These are phyloP conservation scores for Cordyceps militaris DNA, from an alignment of 2,329 filamentous ascomycete species.

Conservation along the genomic window DNA sequence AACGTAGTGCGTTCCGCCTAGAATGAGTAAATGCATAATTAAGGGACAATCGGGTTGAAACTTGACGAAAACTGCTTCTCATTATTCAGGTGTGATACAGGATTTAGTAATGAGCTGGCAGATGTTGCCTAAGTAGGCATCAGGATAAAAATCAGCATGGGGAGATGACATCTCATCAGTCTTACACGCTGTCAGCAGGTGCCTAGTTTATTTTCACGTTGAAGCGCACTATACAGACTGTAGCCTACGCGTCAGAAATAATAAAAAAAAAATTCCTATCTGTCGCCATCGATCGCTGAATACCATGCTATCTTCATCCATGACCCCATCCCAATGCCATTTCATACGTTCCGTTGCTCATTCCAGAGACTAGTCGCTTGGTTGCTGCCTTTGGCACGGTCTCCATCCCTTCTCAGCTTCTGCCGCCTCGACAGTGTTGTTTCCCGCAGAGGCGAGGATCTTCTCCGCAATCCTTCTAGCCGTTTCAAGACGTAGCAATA, in stretches of 20 bases:
- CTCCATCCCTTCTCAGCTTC: constrained; percentile 24
- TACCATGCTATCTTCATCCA: background rate
- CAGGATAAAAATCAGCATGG: background rate
- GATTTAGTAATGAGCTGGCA: background rate
- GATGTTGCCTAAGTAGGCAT: constrained; percentile 3
- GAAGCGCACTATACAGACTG: no score
- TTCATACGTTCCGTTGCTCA: background rate
- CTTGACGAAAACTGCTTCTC: background rate
- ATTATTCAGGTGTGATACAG: background rate
- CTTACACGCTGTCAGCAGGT: background rate
- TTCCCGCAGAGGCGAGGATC: no score
- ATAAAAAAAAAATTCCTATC: no score
- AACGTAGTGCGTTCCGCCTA: constrained; percentile 17
- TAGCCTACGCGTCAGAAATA: no score
- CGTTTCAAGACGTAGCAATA: no score
- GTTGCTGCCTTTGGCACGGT: constrained; percentile 22
- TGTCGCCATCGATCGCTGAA: background rate
- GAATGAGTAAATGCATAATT: constrained; percentile 17
- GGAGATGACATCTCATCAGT: background rate
- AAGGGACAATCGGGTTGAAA: background rate
- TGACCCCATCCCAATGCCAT: background rate
- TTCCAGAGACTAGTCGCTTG: constrained; percentile 10
- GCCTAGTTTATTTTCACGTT: no score
- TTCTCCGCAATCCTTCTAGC: no score
- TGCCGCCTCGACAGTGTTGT: constrained; percentile 16